Evolutionary conservation across 306 rosid genomes (phyloP), one percentile per base, ranked within the genome.

Genomic region (Quercus dentata): DNA sequence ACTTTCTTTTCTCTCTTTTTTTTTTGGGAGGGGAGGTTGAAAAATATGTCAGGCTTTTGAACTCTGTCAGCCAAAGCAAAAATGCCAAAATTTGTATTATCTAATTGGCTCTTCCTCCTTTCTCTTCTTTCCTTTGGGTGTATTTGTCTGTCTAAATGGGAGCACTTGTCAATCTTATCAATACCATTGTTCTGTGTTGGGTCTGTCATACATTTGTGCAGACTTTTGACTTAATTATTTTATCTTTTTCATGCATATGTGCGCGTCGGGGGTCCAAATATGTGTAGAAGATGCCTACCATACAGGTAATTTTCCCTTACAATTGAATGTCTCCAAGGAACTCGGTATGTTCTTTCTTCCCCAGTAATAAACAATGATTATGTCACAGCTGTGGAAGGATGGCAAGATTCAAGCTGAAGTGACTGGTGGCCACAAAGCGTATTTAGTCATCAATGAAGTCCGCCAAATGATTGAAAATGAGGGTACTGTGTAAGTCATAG

Each of bases 231-330:
- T 73, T 56, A 25, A 56, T 70, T 67, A 20, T 56, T 14, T 73
- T 31, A 30, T 21, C 20, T 75, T 69, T 68, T 69, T 54, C 78
- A 73, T 87, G 92, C 83, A 64, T 74, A 51, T 80, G 6, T 44
- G 57, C 76, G 77, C 25, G 30, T 76, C 33, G 85, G 84, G 27
- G 38, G 82, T 73, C 74, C 69, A 74, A 62, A 81, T 83, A 75
- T 73, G 7, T 79, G 85, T 89, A 94, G 97, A 94, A 88, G 85
- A 94, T 94, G 98, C 98, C 98, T 74, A 89, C 93, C n/a, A 85
- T 94, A 84, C 97, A 94, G 94, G 97, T 92, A 89, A 86, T 44
- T 21, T 73, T 54, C 62, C 71, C n/a, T 46, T 31, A 44, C 69
- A 23, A 63, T 80, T 67, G n/a, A 59, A 72, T 70, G 64, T 79